A percentile compares a stretch with the other conserved stretches of the same genome.
phyloP scores from a whole-genome alignment of 1,139 yeast species.

The Yamadazyma spencermartinsiae region DNA sequence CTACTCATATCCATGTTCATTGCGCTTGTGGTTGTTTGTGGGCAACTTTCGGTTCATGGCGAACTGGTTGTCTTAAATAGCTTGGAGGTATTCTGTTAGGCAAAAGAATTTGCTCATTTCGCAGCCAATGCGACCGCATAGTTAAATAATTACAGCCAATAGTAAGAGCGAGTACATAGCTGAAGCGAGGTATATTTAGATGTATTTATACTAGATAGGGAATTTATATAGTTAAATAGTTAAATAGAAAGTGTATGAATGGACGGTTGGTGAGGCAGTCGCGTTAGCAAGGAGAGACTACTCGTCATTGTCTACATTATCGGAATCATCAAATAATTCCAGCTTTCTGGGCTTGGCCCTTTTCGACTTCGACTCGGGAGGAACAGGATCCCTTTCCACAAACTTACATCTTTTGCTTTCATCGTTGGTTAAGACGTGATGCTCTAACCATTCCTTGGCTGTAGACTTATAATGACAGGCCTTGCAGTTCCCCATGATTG shows the following conservation, averaged over 20 bases:
- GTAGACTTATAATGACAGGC: constrained; percentile 38
- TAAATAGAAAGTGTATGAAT: no score
- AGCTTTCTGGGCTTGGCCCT: neutral
- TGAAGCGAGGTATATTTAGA: no score
- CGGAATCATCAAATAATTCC: constrained; percentile 1
- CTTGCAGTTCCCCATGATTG: constrained; percentile 38
- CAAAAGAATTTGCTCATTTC: constrained; percentile 2
- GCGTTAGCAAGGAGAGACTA: no score
- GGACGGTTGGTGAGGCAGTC: no score
- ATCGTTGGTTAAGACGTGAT: constrained; percentile 37
- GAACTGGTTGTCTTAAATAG: neutral
- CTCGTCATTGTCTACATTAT: neutral
- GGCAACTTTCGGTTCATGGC: no score
- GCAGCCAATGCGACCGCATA: no score
- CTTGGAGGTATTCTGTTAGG: neutral
- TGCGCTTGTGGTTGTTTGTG: neutral
- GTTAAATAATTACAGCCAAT: no score
- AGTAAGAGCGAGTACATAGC: no score
- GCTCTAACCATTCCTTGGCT: constrained; percentile 45
- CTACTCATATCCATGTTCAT: constrained; percentile 8
- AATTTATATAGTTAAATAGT: no score
- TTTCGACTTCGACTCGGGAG: neutral
- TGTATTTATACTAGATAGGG: no score
- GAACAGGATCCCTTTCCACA: constrained; percentile 12
- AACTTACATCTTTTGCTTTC: constrained; percentile 22